Percentiles rank a stretch among this genome's conserved stretches.
Conservation (phyloP, 441 rosid genomes). For the Populus trichocarpa region DNA sequence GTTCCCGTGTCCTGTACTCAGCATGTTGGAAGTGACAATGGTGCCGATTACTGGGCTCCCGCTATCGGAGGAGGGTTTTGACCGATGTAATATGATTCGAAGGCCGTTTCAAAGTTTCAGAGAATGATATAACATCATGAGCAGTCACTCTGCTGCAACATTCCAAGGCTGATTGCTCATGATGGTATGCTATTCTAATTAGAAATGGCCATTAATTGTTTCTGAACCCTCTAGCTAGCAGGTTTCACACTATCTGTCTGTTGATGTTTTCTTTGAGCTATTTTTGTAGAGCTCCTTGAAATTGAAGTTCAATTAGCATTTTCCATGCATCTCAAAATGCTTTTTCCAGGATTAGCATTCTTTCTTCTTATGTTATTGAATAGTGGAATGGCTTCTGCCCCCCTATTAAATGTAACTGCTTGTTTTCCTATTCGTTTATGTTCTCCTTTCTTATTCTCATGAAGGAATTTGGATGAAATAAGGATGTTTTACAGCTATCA, state of each 20-base stretch:
- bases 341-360: not conserved
- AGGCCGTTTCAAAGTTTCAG: not conserved
- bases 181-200: constrained; percentile 59
- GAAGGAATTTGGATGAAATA: not conserved
- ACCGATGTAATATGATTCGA: not conserved
- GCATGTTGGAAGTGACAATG: constrained; percentile 75
- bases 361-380: not conserved
- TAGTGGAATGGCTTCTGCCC: not conserved
- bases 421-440: not conserved
- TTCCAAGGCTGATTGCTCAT: constrained; percentile 88
- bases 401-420: not conserved
- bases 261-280: not conserved
- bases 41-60: constrained; percentile 89
- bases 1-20: constrained; percentile 78
- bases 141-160: constrained; percentile 74
- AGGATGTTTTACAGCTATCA: not conserved
- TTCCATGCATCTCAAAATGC: not conserved
- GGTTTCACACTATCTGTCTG: not conserved
- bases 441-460: not conserved
- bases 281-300: constrained; percentile 5
- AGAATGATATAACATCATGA: constrained; percentile 78
- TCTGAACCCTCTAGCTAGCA: constrained; percentile 26
- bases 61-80: constrained; percentile 52
- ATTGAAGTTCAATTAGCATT: constrained; percentile 3
- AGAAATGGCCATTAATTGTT: constrained; percentile 1